Evolutionary conservation across 169 alveolate species (phyloP).

Genomic region (Cryptosporidium canis): DNA sequence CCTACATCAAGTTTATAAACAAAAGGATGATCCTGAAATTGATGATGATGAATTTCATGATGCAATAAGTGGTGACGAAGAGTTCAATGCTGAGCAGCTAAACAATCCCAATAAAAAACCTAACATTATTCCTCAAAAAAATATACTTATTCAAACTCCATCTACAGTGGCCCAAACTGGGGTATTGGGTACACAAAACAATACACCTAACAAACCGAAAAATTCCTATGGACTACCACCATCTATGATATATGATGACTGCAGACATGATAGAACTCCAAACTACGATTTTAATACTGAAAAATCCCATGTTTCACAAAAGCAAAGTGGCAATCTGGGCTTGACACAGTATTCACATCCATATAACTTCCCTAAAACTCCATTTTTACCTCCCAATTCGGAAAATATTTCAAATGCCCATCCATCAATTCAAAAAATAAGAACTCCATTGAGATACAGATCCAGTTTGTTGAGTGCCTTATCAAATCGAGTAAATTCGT

Average conservation of each 20-base stretch:
- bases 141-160: neutral
- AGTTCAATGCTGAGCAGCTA: neutral
- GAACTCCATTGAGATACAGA: constrained; percentile 67
- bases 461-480: constrained; percentile 39
- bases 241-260: constrained; percentile 49
- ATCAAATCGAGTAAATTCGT: constrained; percentile 29
- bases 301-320: constrained; percentile 18
- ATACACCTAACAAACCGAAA: constrained; percentile 28
- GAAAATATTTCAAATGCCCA: neutral
- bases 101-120: neutral
- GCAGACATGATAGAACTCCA: neutral
- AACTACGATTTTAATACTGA: neutral
- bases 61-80: constrained; percentile 58
- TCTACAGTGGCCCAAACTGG: constrained; percentile 36
- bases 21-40: neutral
- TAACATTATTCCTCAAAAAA: constrained; percentile 10
- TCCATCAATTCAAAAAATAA: constrained; percentile 20
- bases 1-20: constrained; percentile 22
- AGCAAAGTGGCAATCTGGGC: neutral
- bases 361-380: constrained; percentile 5
- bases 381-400: neutral
- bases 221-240: constrained; percentile 47
- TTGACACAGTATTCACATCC: constrained; percentile 60
- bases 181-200: constrained; percentile 5
- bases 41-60: constrained; percentile 64